A percentile compares a stretch with the other conserved stretches of the same genome.
phyloP scores from a whole-genome alignment of 257 asterid genomes.

The Przewalskia tangutica region DNA sequence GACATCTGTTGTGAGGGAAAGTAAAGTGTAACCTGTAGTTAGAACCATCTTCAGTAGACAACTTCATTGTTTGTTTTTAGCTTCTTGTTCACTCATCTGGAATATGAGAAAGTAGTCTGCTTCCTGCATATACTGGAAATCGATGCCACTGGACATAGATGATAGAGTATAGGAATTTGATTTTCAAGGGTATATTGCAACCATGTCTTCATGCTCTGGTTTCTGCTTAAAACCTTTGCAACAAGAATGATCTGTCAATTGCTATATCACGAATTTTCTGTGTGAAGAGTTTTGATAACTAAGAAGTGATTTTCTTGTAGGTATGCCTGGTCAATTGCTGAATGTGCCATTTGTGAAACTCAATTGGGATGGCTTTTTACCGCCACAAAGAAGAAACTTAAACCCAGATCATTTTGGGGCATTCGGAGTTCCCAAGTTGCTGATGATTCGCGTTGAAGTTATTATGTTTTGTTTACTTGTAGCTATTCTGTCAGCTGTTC shows the following conservation, averaged over 20 bases:
- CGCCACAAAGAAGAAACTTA: slow-evolving; percentile 49
- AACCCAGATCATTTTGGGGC: slow-evolving; percentile 88
- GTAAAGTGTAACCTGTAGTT: background rate
- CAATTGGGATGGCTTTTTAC: slow-evolving; percentile 92
- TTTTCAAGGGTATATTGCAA: background rate
- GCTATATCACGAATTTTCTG: background rate
- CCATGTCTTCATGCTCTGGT: background rate
- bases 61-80: background rate
- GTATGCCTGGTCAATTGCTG: slow-evolving; percentile 87
- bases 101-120: background rate
- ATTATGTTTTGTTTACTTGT: background rate
- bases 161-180: background rate
- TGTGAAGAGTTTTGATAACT: background rate
- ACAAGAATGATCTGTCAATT: background rate
- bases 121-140: background rate
- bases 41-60: background rate
- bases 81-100: background rate
- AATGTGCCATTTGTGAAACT: slow-evolving; percentile 61
- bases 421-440: slow-evolving; percentile 76
- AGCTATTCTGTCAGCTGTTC: background rate
- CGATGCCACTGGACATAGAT: background rate
- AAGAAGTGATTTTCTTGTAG: slow-evolving; percentile 28
- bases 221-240: background rate
- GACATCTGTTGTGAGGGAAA: background rate
- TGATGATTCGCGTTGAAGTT: slow-evolving; percentile 33